phyloP scores from a whole-genome alignment of 345 rosid species.

The Sonneratia alba region DNA sequence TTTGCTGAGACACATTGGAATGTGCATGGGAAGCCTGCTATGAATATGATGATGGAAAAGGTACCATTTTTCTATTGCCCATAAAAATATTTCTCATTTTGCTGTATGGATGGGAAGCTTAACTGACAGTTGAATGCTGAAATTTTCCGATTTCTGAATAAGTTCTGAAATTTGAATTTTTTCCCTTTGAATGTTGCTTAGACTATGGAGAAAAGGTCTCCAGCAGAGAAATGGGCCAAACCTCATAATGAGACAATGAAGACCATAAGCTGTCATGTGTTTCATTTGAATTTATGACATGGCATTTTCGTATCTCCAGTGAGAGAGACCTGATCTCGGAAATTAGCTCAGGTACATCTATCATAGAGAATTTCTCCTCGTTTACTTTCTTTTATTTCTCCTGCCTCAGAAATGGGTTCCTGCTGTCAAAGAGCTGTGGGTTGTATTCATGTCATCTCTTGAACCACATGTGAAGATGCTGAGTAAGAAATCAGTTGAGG shows the following conservation, averaged over 20 bases:
- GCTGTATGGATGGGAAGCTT: not conserved
- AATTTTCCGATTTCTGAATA: not conserved
- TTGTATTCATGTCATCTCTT: constrained; percentile 33
- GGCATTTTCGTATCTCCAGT: not conserved
- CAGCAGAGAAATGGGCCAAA: constrained; percentile 71
- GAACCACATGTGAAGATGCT: constrained; percentile 64
- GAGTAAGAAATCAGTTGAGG: constrained; percentile 45
- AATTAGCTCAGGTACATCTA: not conserved
- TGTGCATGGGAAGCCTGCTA: constrained; percentile 67
- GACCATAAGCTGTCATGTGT: constrained; percentile 36
- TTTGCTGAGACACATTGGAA: constrained; percentile 50
- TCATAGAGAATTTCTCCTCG: not conserved
- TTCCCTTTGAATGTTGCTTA: constrained; percentile 16
- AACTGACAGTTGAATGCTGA: not conserved
- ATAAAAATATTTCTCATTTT: not conserved
- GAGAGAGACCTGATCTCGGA: not conserved
- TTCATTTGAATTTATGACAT: too few relatives aligned
- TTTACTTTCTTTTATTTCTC: not conserved
- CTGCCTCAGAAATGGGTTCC: constrained; percentile 68
- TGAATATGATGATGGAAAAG: constrained; percentile 54
- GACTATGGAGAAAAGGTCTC: constrained; percentile 57
- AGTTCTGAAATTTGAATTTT: not conserved
- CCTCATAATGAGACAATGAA: constrained; percentile 62
- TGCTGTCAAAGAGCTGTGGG: constrained; percentile 45
- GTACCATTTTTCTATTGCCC: constrained; percentile 22